Conservation (phyloP, 352 stramenopile genomes). For the Globisporangium spinosum region DNA sequence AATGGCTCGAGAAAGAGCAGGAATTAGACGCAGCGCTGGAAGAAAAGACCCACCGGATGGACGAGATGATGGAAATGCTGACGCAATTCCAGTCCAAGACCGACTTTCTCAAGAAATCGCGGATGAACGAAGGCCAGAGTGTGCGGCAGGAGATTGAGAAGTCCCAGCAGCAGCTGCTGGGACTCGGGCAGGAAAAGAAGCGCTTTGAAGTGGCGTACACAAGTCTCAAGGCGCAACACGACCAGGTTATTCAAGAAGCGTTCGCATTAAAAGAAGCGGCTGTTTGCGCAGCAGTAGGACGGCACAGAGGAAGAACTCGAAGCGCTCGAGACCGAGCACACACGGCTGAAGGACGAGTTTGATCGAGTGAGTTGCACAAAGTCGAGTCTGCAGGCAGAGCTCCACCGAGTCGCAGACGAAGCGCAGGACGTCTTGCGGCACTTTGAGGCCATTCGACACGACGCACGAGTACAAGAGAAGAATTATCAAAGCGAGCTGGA, state of each 20-base stretch:
- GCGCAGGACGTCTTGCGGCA: slow-evolving; percentile 52
- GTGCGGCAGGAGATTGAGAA: slow-evolving; percentile 36
- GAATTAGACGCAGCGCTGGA: slow-evolving; percentile 31
- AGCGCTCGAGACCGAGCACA: slow-evolving; percentile 19
- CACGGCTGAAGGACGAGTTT: slow-evolving; percentile 35
- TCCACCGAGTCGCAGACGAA: slow-evolving; percentile 53
- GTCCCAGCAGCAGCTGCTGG: slow-evolving; percentile 33
- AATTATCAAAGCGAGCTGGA: slow-evolving; percentile 40
- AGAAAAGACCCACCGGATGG: slow-evolving; percentile 46
- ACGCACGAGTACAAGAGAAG: slow-evolving; percentile 44
- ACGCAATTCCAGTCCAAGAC: slow-evolving; percentile 48
- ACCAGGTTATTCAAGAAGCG: slow-evolving; percentile 28
- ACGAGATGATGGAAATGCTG: slow-evolving; percentile 67
- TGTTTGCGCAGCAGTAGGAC: slow-evolving; percentile 22
- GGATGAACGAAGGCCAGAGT: slow-evolving; percentile 34
- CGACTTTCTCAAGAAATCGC: slow-evolving; percentile 49
- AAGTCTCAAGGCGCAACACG: slow-evolving; percentile 25
- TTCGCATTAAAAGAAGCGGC: slow-evolving; percentile 29
- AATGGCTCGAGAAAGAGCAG: slow-evolving; percentile 28
- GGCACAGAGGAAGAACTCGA: slow-evolving; percentile 35
- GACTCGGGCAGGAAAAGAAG: slow-evolving; percentile 36
- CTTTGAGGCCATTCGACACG: slow-evolving; percentile 56
- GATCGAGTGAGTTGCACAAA: slow-evolving; percentile 40
- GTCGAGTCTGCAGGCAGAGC: slow-evolving; percentile 48
- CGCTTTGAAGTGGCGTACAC: slow-evolving; percentile 27